A percentile compares a stretch with the other conserved stretches of the same genome.
phyloP scores from a whole-genome alignment of 768 basidiomycete genomes.

The Cantharellus anzutake region DNA sequence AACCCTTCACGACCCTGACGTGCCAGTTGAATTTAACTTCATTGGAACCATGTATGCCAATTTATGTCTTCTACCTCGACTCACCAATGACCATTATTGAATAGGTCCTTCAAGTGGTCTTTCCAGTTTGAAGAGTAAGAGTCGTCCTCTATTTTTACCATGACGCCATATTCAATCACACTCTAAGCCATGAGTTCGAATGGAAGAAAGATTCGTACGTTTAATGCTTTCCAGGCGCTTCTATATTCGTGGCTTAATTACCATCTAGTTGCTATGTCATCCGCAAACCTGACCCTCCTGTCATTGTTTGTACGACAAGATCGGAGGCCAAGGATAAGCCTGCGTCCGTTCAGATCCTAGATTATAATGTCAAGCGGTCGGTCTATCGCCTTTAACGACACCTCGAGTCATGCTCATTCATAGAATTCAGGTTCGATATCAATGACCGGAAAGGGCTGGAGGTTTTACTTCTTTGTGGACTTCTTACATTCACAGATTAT shows the following conservation, averaged over 20 bases:
- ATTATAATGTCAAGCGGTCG: conserved; percentile 69
- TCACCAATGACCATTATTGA: not conserved
- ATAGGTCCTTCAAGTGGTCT: conserved; percentile 41
- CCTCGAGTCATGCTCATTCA: not conserved
- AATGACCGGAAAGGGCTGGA: conserved; percentile 68
- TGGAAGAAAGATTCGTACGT: conserved; percentile 57
- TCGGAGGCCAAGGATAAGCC: conserved; percentile 45
- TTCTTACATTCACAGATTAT: conserved; percentile 59
- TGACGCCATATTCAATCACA: too few species aligned
- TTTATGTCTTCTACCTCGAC: not conserved
- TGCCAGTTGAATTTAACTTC: conserved; percentile 48
- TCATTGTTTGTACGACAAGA: conserved; percentile 64
- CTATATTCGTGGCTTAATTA: not conserved
- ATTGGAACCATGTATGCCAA: conserved; percentile 36
- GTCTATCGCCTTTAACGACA: not conserved
- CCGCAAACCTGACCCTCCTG: conserved; percentile 73
- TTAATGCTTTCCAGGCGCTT: not conserved
- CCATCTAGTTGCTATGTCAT: conserved; percentile 40
- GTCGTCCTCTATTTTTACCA: not conserved
- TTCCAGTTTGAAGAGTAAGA: conserved; percentile 67
- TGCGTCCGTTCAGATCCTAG: conserved; percentile 51
- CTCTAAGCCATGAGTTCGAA: conserved; percentile 54
- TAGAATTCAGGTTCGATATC: conserved; percentile 49
- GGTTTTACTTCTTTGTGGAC: conserved; percentile 54
- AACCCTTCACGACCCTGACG: conserved; percentile 57